These are phyloP conservation scores for Boletus rubroflammeus DNA, from an alignment of 768 basidiomycete species.

Conservation along the genomic window DNA sequence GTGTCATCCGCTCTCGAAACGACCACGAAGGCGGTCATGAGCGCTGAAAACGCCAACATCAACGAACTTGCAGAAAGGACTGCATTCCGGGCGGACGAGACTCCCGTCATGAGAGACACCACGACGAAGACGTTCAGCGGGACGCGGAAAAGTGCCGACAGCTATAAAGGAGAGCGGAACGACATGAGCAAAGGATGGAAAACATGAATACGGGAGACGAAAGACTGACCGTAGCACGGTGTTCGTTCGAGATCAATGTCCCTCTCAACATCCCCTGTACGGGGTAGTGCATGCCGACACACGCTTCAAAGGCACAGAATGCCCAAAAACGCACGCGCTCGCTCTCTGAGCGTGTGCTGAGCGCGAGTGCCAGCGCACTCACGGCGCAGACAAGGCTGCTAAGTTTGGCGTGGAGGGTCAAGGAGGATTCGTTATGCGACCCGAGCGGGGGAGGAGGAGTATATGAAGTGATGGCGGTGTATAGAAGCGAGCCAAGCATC, in stretches of 20 bases:
- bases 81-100: conserved; percentile 56
- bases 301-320: conserved; percentile 72
- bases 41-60: conserved; percentile 54
- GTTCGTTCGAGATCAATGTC: conserved; percentile 62
- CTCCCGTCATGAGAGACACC: conserved; percentile 62
- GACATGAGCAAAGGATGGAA: background rate
- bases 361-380: conserved; percentile 53
- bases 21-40: conserved; percentile 53
- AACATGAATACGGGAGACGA: background rate
- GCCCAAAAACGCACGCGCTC: conserved; percentile 63
- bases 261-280: conserved; percentile 73
- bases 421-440: conserved; percentile 34
- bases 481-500: conserved; percentile 75
- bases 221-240: conserved; percentile 65
- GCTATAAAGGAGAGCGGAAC: conserved; percentile 32
- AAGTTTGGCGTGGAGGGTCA: conserved; percentile 64
- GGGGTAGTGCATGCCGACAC: conserved; percentile 78
- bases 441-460: conserved; percentile 19
- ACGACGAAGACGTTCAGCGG: conserved; percentile 75
- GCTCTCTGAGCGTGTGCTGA: conserved; percentile 41
- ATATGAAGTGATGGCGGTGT: conserved; percentile 48
- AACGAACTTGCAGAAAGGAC: conserved; percentile 58
- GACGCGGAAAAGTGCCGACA: conserved; percentile 69
- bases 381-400: conserved; percentile 60
- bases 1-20: conserved; percentile 33